Percentiles rank a stretch among this genome's conserved stretches.
Evolutionary conservation across 2,329 filamentous ascomycete genomes (phyloP).

Genomic region (Nigrospora osmanthi): DNA sequence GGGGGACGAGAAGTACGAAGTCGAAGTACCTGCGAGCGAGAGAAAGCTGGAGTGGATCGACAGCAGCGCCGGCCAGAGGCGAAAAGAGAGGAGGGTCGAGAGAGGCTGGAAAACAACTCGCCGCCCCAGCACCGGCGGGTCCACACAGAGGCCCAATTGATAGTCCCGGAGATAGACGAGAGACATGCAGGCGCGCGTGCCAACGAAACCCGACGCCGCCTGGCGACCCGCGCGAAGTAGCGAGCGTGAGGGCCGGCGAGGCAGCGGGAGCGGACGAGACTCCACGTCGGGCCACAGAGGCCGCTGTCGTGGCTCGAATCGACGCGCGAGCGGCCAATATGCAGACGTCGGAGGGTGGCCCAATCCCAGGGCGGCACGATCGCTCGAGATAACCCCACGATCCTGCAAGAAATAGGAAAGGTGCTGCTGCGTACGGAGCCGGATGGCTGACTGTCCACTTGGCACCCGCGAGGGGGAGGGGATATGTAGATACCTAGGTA

Average conservation of each 20-base stretch:
- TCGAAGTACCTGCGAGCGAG: background rate
- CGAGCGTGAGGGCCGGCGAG: background rate
- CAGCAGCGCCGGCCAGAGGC: background rate
- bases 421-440: background rate
- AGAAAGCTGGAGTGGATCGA: slow-evolving; percentile 5
- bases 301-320: slow-evolving; percentile 28
- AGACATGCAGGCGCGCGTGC: background rate
- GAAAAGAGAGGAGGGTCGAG: slow-evolving; percentile 1
- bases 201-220: background rate
- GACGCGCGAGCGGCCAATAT: slow-evolving; percentile 22
- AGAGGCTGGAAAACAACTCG: slow-evolving; percentile 4
- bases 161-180: background rate
- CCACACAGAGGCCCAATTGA: slow-evolving; percentile 6
- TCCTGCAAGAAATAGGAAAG: slow-evolving; percentile 7
- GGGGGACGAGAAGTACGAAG: background rate
- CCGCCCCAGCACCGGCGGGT: background rate
- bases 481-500: no score
- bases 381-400: slow-evolving; percentile 15
- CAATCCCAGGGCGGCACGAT: slow-evolving; percentile 19
- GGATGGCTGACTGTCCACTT: background rate
- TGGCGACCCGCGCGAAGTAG: background rate
- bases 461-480: no score
- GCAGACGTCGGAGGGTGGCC: slow-evolving; percentile 24
- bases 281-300: slow-evolving; percentile 22
- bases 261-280: slow-evolving; percentile 1